phyloP scores from a whole-genome alignment of 805 yeast genomes.

The Yamadazyma tumulicola region DNA sequence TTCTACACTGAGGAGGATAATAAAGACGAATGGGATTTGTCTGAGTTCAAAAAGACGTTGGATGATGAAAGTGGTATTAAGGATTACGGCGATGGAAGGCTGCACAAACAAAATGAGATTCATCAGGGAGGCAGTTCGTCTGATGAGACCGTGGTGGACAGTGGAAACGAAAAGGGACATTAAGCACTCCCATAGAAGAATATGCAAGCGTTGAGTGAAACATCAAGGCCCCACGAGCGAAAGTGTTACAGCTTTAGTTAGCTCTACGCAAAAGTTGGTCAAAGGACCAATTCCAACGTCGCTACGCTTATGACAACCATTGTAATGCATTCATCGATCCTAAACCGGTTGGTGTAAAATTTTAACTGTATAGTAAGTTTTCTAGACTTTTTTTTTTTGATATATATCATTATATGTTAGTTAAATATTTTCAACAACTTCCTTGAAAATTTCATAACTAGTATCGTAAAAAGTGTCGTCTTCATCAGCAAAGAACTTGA shows the following conservation, averaged over 20 bases:
- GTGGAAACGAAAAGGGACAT: not conserved
- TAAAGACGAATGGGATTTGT: constrained; percentile 54
- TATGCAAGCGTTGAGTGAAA: too few species aligned
- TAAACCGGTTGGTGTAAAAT: not conserved
- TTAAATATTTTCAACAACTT: constrained; percentile 8
- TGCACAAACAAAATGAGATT: not conserved
- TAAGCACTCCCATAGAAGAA: too few species aligned
- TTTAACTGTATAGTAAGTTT: constrained; percentile 1
- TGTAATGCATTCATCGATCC: constrained; percentile 1
- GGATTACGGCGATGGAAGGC: constrained; percentile 71
- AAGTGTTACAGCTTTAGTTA: not conserved
- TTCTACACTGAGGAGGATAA: constrained; percentile 50
- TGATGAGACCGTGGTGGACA: constrained; percentile 1
- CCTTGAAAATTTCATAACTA: constrained; percentile 12
- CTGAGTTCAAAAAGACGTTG: constrained; percentile 51
- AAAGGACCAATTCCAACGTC: too few species aligned
- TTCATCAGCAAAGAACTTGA: constrained; percentile 32
- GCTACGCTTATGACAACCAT: not conserved
- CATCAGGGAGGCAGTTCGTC: not conserved
- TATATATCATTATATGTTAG: not conserved
- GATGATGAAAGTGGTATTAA: constrained; percentile 52
- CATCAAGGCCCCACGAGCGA: not conserved
- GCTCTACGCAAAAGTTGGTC: not conserved
- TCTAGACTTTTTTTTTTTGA: not conserved
- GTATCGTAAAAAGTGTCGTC: constrained; percentile 30